Evolutionary conservation across 495 filamentous ascomycete genomes (phyloP), one percentile per base, ranked within the genome.

Genomic region (Penicillium silybi): DNA sequence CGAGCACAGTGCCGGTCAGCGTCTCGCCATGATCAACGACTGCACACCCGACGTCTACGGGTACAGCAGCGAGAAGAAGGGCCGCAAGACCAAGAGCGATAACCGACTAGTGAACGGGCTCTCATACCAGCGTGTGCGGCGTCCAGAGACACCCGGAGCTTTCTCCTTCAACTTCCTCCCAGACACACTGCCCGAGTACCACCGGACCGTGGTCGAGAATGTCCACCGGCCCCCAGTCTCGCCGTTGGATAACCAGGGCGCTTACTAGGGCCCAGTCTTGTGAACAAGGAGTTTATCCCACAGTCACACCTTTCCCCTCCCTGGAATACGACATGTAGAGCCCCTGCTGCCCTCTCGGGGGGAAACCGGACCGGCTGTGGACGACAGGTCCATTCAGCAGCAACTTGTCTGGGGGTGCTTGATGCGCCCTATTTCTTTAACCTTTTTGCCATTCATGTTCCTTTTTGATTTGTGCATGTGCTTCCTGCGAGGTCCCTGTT

Each of bases 41-140:
- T 60, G 58, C 38, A 46, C 60, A 2, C 48, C 65, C 0, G 56
- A 68, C 17, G 62, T 66, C 18, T 75, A 76, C 46, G 62, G 62
- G 22, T 75, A 75, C 50, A 67, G 57, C 26, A 60, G 50, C n/a
- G 66, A 65, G 43, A 68, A 59, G 51, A 58, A 46, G 37, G 64
- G 58, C 38, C 54, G 56, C 59, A n/a, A n/a, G 6, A 27, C 46
- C 11, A 53, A 54, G 3, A 37, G 35, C 0, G 54, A 61, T 16
- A 7, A 23, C 18, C 51, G 58, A 1, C 54, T 75, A 34, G 52
- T 73, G 27, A 73, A 61, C 26, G 73, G 73, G 0, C 41, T 73
- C n/a, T 59, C 64, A 1, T 76, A 77, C 39, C 68, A 58, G 13
- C 66, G 64, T 19, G 62, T 70, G 6, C 59, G 58, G 37, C 66